Evolutionary conservation across 1,284 basidiomycete species (phyloP).

Genomic region (Porogramme epimiltina): DNA sequence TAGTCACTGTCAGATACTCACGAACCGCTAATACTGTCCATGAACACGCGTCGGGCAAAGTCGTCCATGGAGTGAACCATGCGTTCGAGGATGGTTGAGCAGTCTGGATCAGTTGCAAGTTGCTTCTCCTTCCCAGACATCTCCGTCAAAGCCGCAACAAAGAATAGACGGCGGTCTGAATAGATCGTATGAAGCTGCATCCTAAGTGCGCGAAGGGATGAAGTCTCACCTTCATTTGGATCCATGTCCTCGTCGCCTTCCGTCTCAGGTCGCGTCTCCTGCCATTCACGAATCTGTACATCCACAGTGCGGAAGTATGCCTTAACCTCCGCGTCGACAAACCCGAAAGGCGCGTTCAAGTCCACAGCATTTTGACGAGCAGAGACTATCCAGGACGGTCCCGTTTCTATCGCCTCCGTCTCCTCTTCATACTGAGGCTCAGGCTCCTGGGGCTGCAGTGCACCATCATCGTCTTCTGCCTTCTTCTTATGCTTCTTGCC

Average conservation of each 20-base stretch:
- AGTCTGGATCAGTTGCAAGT: conserved; percentile 90
- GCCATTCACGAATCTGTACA: conserved; percentile 85
- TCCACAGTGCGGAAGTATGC: conserved; percentile 91
- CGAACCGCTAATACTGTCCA: conserved; percentile 85
- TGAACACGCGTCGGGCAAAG: conserved; percentile 85
- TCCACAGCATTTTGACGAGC: conserved; percentile 43
- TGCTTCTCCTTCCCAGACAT: conserved; percentile 86
- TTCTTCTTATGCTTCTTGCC: conserved; percentile 74
- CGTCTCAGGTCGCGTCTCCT: conserved; percentile 44
- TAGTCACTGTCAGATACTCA: conserved; percentile 49
- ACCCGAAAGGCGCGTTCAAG: conserved; percentile 83
- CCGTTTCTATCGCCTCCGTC: conserved; percentile 13
- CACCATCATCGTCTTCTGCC: conserved; percentile 30
- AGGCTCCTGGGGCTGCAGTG: not conserved
- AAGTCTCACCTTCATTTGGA: conserved; percentile 73
- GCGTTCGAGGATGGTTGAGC: conserved; percentile 84
- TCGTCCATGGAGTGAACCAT: conserved; percentile 93
- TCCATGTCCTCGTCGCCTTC: conserved; percentile 54
- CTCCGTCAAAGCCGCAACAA: conserved; percentile 82
- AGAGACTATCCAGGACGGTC: conserved; percentile 72
- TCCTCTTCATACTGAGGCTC: not conserved
- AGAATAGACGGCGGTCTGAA: conserved; percentile 80
- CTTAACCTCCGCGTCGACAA: conserved; percentile 85
- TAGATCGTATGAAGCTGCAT: not conserved
- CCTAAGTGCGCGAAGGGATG: not conserved